Evolutionary conservation across 768 basidiomycete genomes (phyloP).

Genomic region (Amanita thiersii): DNA sequence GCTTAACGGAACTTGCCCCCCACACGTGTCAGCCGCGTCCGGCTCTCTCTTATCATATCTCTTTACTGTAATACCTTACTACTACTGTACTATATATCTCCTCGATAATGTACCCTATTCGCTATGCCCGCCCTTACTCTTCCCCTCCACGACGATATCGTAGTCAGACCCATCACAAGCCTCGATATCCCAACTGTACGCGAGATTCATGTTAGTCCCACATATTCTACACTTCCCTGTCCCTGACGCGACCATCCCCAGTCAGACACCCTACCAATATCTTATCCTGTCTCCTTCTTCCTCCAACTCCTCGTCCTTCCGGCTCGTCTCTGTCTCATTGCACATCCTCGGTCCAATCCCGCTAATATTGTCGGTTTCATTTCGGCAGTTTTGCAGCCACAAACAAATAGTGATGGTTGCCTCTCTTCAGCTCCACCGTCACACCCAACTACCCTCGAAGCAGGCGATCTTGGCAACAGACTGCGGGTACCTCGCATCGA

Average conservation of each 20-base stretch:
- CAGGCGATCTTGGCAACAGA: slow-evolving; percentile 17
- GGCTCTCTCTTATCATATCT: background rate
- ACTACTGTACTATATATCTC: background rate
- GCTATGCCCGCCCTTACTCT: background rate
- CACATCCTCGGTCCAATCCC: slow-evolving; percentile 20
- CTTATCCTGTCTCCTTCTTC: slow-evolving; percentile 36
- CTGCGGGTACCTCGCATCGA: slow-evolving; percentile 32
- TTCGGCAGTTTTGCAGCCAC: slow-evolving; percentile 29
- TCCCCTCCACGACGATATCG: slow-evolving; percentile 15
- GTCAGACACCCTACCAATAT: slow-evolving; percentile 29
- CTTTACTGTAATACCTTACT: background rate
- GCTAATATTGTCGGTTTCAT: slow-evolving; percentile 31
- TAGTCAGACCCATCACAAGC: slow-evolving; percentile 25
- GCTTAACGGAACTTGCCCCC: background rate
- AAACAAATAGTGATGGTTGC: slow-evolving; percentile 9
- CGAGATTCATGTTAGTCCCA: slow-evolving; percentile 32
- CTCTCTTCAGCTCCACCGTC: slow-evolving; percentile 3
- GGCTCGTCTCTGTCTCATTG: slow-evolving; percentile 32
- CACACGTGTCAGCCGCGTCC: background rate
- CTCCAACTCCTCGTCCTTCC: slow-evolving; percentile 37
- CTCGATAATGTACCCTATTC: slow-evolving; percentile 5
- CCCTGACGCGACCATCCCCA: slow-evolving; percentile 10
- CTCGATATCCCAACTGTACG: slow-evolving; percentile 25
- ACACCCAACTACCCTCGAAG: background rate
- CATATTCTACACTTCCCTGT: background rate